Evolutionary conservation across 2,329 filamentous ascomycete genomes (phyloP), one percentile per base, ranked within the genome.

Genomic region (Ophiostoma piceae): DNA sequence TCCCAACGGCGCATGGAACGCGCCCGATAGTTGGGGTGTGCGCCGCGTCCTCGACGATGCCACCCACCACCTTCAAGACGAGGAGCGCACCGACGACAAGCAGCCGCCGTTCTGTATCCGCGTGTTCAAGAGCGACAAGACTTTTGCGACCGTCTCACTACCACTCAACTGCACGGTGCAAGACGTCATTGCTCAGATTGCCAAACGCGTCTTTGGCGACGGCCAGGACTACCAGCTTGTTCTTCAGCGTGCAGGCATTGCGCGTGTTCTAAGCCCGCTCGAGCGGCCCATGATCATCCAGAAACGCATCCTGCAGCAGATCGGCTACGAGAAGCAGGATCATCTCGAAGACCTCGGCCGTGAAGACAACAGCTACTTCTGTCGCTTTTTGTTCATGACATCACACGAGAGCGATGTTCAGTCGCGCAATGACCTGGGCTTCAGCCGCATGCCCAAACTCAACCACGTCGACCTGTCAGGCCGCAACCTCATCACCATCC

Each of bases 311-410:
- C 82, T 99, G 22, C 90, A 97, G 79, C 93, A 97, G 79, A 91
- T 94, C 68, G 95, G 95, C 11, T 99, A 98, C 76, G 89, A 92
- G 70, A 88, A 92, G 41, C 87, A 87, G 70, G 95, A 99, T 78
- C 88, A 88, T 54, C 88, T 99, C 65, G 94, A 97, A 77, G 95
- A 98, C 73, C 87, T 99, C 68, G 95, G 95, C 37, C 88, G 95
- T 70, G 95, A 99, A 79, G 95, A 99, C 81, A 97, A 98, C 79
- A 96, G 94, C 77, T 99, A 98, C 75, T 85, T 99, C 14, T 96
- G 94, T 77, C 91, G 95, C 6, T 98, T 99, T 80, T 92, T 95
- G 71, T 99, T 99, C 79, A 83, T 97, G 71, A 94, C 94, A 19
- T 90, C 91, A 26, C 92, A 94, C 76, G 90, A 97, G 78, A 94